Conservation (phyloP, 2,329 filamentous ascomycete species). For the Clathrospora elynae region DNA sequence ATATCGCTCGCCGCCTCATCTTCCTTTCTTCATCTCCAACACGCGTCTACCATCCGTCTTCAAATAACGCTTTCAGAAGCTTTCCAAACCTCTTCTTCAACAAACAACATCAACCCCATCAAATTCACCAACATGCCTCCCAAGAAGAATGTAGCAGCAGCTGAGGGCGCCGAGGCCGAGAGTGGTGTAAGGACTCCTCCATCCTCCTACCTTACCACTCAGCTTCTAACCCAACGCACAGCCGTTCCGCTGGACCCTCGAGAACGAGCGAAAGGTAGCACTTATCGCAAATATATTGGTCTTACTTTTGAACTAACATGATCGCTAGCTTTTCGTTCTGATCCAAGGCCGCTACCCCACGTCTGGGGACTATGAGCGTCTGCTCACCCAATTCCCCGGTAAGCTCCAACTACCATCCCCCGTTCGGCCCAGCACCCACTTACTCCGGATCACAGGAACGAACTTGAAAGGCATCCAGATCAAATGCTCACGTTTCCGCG, state of each 20-base stretch:
- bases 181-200: neutral
- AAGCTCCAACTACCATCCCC: neutral
- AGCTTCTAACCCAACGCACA: no score
- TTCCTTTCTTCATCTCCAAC: no score
- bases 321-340: conserved; percentile 27
- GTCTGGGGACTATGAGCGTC: conserved; percentile 13
- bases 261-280: conserved; percentile 21
- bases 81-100: no score
- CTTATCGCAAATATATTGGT: neutral
- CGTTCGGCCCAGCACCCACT: no score
- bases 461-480: conserved; percentile 20
- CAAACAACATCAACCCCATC: no score
- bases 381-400: conserved; percentile 19
- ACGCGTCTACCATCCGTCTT: no score
- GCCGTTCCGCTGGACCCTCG: conserved; percentile 19
- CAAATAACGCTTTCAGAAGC: no score
- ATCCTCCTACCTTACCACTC: no score
- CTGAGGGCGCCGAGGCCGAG: no score
- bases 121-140: no score
- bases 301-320: neutral
- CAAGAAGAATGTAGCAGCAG: no score
- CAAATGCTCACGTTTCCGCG: conserved; percentile 3
- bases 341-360: conserved; percentile 12
- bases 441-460: conserved; percentile 6
- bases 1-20: no score